These are phyloP conservation scores for Pseudopyrenochaeta lycopersici DNA, from an alignment of 2,329 filamentous ascomycete genomes.

Conservation along the genomic window DNA sequence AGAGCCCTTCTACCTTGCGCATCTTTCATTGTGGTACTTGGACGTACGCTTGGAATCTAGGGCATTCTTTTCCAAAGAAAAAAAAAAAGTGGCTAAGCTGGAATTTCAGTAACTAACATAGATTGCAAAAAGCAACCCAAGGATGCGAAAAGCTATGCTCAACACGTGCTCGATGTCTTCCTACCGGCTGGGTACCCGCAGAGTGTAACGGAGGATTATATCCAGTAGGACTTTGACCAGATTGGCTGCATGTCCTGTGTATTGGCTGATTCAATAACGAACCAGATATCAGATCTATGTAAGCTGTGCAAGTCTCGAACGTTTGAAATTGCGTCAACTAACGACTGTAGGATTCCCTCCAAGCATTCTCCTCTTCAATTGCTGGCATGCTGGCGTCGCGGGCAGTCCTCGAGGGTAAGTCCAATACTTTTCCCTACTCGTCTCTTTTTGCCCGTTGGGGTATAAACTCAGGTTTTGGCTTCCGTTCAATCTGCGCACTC, in stretches of 20 bases:
- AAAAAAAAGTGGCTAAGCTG: too few relatives aligned
- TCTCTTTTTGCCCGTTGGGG: slow-evolving; percentile 1
- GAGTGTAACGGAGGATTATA: slow-evolving; percentile 85
- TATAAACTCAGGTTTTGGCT: background rate
- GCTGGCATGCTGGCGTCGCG: slow-evolving; percentile 81
- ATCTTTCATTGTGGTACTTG: background rate
- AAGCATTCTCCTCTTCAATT: slow-evolving; percentile 86
- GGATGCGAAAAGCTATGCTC: slow-evolving; percentile 28
- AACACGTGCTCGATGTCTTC: slow-evolving; percentile 73
- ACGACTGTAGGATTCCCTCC: slow-evolving; percentile 71
- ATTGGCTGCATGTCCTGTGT: background rate
- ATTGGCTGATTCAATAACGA: slow-evolving; percentile 3
- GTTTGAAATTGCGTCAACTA: background rate
- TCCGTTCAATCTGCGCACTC: background rate
- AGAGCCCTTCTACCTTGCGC: background rate
- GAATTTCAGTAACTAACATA: background rate
- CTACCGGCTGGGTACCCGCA: slow-evolving; percentile 88
- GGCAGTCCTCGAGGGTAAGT: slow-evolving; percentile 76
- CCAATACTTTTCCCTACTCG: slow-evolving; percentile 1
- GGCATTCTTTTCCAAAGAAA: too few relatives aligned
- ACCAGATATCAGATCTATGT: slow-evolving; percentile 74
- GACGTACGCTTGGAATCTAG: too few relatives aligned
- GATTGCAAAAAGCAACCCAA: slow-evolving; percentile 7
- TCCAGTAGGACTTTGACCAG: slow-evolving; percentile 62
- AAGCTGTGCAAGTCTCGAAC: background rate